These are phyloP conservation scores for Nakazawaea populi DNA, from an alignment of 805 yeast species.

Conservation along the genomic window DNA sequence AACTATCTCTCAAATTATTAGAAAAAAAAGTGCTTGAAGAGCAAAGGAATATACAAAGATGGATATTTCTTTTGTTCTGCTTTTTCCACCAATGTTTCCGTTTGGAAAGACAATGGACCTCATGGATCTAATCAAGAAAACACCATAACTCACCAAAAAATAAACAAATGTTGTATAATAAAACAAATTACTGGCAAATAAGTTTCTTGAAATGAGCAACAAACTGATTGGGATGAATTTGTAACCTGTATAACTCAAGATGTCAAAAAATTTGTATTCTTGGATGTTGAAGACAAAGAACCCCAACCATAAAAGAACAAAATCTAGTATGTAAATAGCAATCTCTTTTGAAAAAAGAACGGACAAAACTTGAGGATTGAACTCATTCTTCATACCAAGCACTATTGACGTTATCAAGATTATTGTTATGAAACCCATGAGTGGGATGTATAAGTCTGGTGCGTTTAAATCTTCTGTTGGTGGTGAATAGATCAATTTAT, in stretches of 20 bases:
- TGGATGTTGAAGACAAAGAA: slow-evolving; percentile 68
- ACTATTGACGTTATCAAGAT: slow-evolving; percentile 77
- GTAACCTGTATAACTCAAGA: slow-evolving; percentile 88
- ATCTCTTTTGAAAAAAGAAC: slow-evolving; percentile 79
- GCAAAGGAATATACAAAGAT: slow-evolving; percentile 79
- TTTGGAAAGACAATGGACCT: slow-evolving; percentile 64
- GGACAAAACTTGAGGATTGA: slow-evolving; percentile 91
- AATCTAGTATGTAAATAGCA: slow-evolving; percentile 76
- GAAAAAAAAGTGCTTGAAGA: slow-evolving; percentile 65
- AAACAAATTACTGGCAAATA: slow-evolving; percentile 23
- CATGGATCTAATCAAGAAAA: slow-evolving; percentile 64
- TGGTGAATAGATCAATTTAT: slow-evolving; percentile 49
- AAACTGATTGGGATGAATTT: slow-evolving; percentile 78
- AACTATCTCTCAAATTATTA: slow-evolving; percentile 10
- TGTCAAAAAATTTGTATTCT: slow-evolving; percentile 69
- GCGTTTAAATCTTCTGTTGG: slow-evolving; percentile 89
- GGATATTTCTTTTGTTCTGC: slow-evolving; percentile 66
- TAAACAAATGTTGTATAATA: slow-evolving; percentile 35
- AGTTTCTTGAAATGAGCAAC: slow-evolving; percentile 44
- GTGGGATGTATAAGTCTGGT: slow-evolving; percentile 93
- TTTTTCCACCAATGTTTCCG: slow-evolving; percentile 50
- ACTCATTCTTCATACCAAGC: slow-evolving; percentile 81
- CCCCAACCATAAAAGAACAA: slow-evolving; percentile 70
- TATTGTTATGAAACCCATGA: slow-evolving; percentile 89
- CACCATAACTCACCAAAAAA: slow-evolving; percentile 52